Conservation (phyloP, 2,329 filamentous ascomycete genomes). For the Pestalotiopsis sp. region DNA sequence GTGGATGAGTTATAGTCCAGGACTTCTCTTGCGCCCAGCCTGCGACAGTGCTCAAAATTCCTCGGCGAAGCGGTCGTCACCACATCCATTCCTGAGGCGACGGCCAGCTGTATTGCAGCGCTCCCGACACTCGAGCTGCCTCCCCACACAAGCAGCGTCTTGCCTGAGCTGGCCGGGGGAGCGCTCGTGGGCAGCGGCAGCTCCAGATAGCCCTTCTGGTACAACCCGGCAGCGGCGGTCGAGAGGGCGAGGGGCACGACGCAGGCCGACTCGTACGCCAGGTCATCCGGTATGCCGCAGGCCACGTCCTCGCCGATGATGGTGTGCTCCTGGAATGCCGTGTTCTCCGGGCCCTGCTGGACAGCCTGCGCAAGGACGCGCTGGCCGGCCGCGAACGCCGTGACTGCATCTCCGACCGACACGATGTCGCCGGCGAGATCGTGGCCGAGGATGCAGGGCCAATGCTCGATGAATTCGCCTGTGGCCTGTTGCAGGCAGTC, state of each 20-base stretch:
- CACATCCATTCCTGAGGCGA: slow-evolving; percentile 39
- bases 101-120: slow-evolving; percentile 41
- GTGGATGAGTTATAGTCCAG: slow-evolving; percentile 39
- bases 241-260: slow-evolving; percentile 20
- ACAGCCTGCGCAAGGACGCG: slow-evolving; percentile 21
- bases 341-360: slow-evolving; percentile 9
- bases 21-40: slow-evolving; percentile 38
- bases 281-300: slow-evolving; percentile 15
- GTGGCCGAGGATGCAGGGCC: slow-evolving; percentile 28
- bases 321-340: slow-evolving; percentile 18
- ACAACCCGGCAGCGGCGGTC: slow-evolving; percentile 19
- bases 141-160: slow-evolving; percentile 45
- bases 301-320: neutral
- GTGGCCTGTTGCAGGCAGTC: slow-evolving; percentile 10
- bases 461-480: slow-evolving; percentile 22
- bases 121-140: slow-evolving; percentile 43
- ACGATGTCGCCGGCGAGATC: slow-evolving; percentile 29
- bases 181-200: neutral
- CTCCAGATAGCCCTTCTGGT: slow-evolving; percentile 8
- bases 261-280: slow-evolving; percentile 16
- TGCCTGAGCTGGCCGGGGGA: neutral
- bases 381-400: slow-evolving; percentile 27
- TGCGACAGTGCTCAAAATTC: slow-evolving; percentile 38
- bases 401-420: slow-evolving; percentile 20
- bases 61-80: slow-evolving; percentile 34